These are phyloP conservation scores for Boletus tylopilopsis DNA, from an alignment of 768 basidiomycete species.

Conservation along the genomic window DNA sequence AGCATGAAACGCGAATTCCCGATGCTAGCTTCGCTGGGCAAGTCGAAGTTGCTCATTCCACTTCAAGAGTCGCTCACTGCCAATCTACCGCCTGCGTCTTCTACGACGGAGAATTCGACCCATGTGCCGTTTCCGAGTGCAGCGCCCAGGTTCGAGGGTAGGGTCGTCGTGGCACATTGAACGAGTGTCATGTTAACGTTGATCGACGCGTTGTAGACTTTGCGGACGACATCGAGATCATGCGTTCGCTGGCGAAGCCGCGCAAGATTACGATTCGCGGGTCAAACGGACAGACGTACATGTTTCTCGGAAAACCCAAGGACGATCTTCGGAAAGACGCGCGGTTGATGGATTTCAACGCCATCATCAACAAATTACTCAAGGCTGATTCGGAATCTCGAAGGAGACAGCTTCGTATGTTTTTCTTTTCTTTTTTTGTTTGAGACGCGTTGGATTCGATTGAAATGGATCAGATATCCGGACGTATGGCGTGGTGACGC, in stretches of 20 bases:
- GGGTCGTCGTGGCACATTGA: background rate
- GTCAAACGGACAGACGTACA: constrained; percentile 78
- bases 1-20: constrained; percentile 51
- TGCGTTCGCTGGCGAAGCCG: constrained; percentile 88
- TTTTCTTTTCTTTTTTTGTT: background rate
- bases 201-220: constrained; percentile 54
- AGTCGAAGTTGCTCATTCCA: constrained; percentile 76
- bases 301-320: constrained; percentile 94
- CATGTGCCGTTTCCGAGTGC: constrained; percentile 80
- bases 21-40: constrained; percentile 51
- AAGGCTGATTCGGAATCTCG: constrained; percentile 93
- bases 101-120: constrained; percentile 40
- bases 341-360: constrained; percentile 95
- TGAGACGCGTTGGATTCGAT: too few species aligned
- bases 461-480: constrained; percentile 61
- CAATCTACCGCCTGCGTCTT: constrained; percentile 73
- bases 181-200: background rate
- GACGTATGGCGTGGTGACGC: constrained; percentile 96
- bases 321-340: constrained; percentile 98
- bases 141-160: constrained; percentile 72
- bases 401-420: constrained; percentile 82
- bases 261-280: constrained; percentile 85
- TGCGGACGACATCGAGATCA: constrained; percentile 79
- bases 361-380: constrained; percentile 94
- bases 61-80: constrained; percentile 91